Evolutionary conservation across 441 rosid species (phyloP), one percentile per base, ranked within the genome.

Genomic region (Flueggea neowawraea): DNA sequence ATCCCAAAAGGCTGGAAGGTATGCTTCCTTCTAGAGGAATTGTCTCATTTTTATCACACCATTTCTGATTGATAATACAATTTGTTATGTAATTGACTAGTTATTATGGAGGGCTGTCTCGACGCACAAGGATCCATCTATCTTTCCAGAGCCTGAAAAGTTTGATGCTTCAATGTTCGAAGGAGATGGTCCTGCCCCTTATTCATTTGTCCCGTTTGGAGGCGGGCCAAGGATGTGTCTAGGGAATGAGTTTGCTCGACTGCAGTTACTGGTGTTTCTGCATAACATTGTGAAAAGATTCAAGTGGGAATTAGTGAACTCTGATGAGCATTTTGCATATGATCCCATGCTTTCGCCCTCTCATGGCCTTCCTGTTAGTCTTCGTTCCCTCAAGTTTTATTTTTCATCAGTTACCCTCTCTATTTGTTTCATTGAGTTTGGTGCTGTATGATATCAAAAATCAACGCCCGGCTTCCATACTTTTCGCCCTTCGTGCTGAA

Each of bases 1-100:
- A 59, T 69, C 15, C 73, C 73, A 1, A 69, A 64, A 39, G 69
- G 73, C 3, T 69, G 73, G 73, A 69, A 69, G 73, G 73, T 55
- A 36, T 3, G 31, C 55, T 16, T 28, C 12, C 6, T 17, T 14
- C 41, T 4, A 36, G 41, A 36, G 41, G 41, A 1, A 36, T 8
- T 36, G 41, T 36, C 41, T 1, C 6, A 48, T 6, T 15, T 50
- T 6, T 64, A 55, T 10, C 14, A 41, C 22, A 7, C 17, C 49
- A 4, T 57, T 8, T 14, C 3, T 10, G 61, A 12, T 6, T 36
- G 12, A 7, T 57, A 12, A 12, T 32, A 51, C 6, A 14, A 12
- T 51, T 51, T 51, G n/a, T 4, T 51, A 53, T 52, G 16, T 36
- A 5, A 22, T 36, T 36, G 7, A 51, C 54, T 51, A 14, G 54